phyloP scores from a whole-genome alignment of 371 early-diverging fungal species.

The Mortierella sp. region DNA sequence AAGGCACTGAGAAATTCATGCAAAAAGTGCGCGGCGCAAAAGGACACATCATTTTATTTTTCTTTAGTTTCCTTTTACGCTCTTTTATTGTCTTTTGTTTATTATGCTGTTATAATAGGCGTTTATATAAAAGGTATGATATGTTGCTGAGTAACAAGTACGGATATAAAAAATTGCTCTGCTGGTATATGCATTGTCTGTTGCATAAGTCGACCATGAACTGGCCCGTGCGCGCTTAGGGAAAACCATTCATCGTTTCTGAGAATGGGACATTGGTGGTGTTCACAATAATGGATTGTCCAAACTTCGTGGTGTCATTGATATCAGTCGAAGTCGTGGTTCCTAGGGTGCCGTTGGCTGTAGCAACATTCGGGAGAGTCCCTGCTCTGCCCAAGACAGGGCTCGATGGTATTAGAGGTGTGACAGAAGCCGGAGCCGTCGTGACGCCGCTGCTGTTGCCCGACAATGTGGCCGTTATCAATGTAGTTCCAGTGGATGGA shows the following conservation, averaged over 20 bases:
- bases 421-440: slow-evolving; percentile 3
- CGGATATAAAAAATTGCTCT: background rate
- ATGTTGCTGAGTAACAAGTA: background rate
- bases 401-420: slow-evolving; percentile 10
- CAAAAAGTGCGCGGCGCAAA: too few relatives aligned
- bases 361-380: background rate
- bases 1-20: too few relatives aligned
- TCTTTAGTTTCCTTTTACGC: too few relatives aligned
- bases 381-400: background rate
- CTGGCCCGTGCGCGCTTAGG: background rate
- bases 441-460: slow-evolving; percentile 19
- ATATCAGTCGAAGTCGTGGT: background rate
- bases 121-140: background rate
- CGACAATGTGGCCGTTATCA: slow-evolving; percentile 14
- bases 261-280: slow-evolving; percentile 21
- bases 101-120: background rate
- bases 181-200: slow-evolving; percentile 4
- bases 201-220: background rate
- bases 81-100: too few relatives aligned
- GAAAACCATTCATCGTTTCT: slow-evolving; percentile 48
- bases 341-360: background rate
- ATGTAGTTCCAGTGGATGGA: slow-evolving; percentile 7
- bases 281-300: slow-evolving; percentile 26
- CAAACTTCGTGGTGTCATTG: slow-evolving; percentile 1
- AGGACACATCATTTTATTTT: too few relatives aligned